Conservation (phyloP, 257 asterid genomes). For the Verbascum thapsus region DNA sequence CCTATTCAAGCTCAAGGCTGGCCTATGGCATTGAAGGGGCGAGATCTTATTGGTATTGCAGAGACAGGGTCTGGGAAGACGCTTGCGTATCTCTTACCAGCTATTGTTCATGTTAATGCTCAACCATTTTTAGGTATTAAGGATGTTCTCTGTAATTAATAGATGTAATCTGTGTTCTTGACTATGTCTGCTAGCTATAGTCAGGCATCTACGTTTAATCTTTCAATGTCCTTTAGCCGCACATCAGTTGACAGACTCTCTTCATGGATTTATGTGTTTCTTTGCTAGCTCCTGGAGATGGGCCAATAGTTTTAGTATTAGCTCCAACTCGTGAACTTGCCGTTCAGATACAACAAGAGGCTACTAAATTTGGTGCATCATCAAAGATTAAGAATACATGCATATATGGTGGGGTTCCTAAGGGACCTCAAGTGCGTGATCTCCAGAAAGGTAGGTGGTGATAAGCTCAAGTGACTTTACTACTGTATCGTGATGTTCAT, state of each 20-base stretch:
- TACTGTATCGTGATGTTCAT: constrained; percentile 97
- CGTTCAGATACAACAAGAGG: constrained; percentile 98
- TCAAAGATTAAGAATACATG: constrained; percentile 98
- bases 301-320: constrained; percentile 97
- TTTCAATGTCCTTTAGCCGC: constrained; percentile 19
- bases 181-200: constrained; percentile 1
- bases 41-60: constrained; percentile 97
- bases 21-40: constrained; percentile 99
- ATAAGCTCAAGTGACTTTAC: constrained; percentile 98
- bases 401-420: constrained; percentile 99
- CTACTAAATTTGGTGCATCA: constrained; percentile 97
- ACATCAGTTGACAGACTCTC: constrained; percentile 33
- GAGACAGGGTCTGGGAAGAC: constrained; percentile 99
- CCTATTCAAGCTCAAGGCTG: constrained; percentile 99
- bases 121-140: constrained; percentile 89
- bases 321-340: constrained; percentile 99
- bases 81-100: constrained; percentile 84
- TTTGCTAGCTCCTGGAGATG: constrained; percentile 91
- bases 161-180: constrained; percentile 9
- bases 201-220: neutral
- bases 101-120: constrained; percentile 96
- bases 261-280: constrained; percentile 39
- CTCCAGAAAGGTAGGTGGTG: constrained; percentile 99
- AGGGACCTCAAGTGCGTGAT: constrained; percentile 99
- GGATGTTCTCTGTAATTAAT: constrained; percentile 21